Conservation (phyloP, 164 flowering plant genomes). For the Cinnamomum micranthum region DNA sequence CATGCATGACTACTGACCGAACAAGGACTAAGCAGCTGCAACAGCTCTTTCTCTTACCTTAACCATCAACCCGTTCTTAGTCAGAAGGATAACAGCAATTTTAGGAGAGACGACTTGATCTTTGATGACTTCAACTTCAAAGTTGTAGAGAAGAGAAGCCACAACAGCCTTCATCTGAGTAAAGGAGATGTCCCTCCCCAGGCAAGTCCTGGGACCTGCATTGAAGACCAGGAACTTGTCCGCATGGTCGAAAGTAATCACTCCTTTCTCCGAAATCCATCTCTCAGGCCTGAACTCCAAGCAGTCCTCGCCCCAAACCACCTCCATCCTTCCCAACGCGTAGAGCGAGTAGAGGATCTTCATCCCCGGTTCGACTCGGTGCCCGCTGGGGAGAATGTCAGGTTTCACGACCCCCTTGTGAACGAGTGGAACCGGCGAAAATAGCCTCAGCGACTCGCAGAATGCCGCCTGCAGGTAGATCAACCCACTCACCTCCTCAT, state of each 20-base stretch:
- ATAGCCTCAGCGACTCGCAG: slow-evolving; percentile 38
- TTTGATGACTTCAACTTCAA: not conserved
- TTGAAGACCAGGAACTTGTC: slow-evolving; percentile 43
- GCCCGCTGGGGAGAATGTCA: slow-evolving; percentile 46
- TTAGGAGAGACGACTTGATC: not conserved
- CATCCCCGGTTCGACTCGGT: slow-evolving; percentile 14
- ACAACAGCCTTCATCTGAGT: slow-evolving; percentile 52
- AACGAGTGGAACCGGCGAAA: slow-evolving; percentile 35
- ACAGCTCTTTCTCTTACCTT: not conserved
- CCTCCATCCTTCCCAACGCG: slow-evolving; percentile 45
- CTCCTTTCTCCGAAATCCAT: slow-evolving; percentile 39
- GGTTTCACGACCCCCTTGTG: slow-evolving; percentile 16
- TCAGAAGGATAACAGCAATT: not conserved
- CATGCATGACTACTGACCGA: too few relatives aligned
- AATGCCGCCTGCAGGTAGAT: slow-evolving; percentile 48
- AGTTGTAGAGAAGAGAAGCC: slow-evolving; percentile 16
- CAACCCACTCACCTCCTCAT: slow-evolving; percentile 18
- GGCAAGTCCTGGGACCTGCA: slow-evolving; percentile 53
- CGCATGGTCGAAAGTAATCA: slow-evolving; percentile 21
- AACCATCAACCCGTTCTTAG: slow-evolving; percentile 3
- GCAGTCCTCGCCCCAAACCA: slow-evolving; percentile 50
- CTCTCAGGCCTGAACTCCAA: slow-evolving; percentile 52
- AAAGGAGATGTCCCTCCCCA: slow-evolving; percentile 55
- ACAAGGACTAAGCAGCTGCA: too few relatives aligned
- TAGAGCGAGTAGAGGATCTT: slow-evolving; percentile 27